Base-by-base conservation (phyloP, 371 early-diverging fungal genomes). In the Amoeboaphelidium protococcarum region DNA sequence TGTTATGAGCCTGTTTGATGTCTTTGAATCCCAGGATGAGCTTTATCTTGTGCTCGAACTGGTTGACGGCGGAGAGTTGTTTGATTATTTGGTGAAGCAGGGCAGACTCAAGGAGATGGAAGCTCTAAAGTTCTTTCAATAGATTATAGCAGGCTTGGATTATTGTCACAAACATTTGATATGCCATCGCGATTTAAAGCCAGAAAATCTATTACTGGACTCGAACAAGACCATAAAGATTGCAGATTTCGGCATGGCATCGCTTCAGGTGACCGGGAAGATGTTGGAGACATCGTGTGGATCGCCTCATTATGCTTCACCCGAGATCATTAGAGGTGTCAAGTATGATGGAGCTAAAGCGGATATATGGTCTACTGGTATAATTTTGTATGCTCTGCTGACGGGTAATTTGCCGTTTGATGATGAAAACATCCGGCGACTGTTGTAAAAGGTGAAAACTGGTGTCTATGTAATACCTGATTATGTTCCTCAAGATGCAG, bases 331-430 rank as follows among this genome's bases (percentile, higher is more conserved):
- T 16, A 31, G 6, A 16, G 16, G 6, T 6, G 16, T 10, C 10
- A 31, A 16, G 6, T 31, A 31, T 16, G 37, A 31, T 31, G 37
- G 10, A 31, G 37, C 6, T 10, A 31, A 31, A 16, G 16, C 6
- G 6, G 37, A 90, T 54, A 65, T 90, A 20, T 87, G 88, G 91
- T 68, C 82, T 1, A 58, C 84, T 4, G 91, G 83, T 0, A 72
- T 82, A 6, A 65, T 84, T 0, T 52, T 85, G 13, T 85, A 69
- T 54, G 73, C 79, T 2, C 53, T 82, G 43, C 52, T 80, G 16
- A 64, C 72, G 0, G 82, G 82, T 13, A 50, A 54, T 23, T 61
- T 85, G 22, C 85, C 88, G 1, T 84, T 83, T 56, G 56, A 56
- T 41, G 87, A 82, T 53, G 66, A 60, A n/a, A 31, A 31, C 6